These are phyloP conservation scores for Auxenochlorella pyrenoidosa DNA, from an alignment of 139 green algal species.

Conservation along the genomic window DNA sequence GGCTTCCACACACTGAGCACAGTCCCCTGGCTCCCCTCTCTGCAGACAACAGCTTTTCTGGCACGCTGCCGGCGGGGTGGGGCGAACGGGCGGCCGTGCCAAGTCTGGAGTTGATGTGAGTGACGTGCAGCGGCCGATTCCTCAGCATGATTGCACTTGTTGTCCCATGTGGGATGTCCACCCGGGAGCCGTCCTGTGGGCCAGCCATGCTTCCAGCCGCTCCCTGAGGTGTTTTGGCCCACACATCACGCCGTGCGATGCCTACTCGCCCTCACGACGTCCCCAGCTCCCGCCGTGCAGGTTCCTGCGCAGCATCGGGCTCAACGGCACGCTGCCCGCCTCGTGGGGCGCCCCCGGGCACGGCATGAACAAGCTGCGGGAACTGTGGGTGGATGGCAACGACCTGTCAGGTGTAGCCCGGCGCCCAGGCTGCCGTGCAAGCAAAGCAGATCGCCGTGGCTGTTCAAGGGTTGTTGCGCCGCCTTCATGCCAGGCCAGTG, in stretches of 20 bases:
- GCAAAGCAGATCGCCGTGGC: too few species aligned
- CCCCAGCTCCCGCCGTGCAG: neutral
- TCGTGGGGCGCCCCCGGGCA: neutral
- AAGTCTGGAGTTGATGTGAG: slow-evolving; percentile 12
- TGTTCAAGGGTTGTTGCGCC: too few species aligned
- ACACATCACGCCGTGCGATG: too few species aligned
- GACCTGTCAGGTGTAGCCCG: neutral
- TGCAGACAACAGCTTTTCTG: slow-evolving; percentile 19
- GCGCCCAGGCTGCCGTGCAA: too few species aligned
- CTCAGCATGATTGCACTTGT: too few species aligned
- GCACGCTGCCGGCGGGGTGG: neutral
- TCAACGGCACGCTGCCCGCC: slow-evolving; percentile 12
- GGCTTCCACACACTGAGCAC: neutral
- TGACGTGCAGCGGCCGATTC: too few species aligned
- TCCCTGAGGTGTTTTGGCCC: too few species aligned
- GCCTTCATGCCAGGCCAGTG: neutral
- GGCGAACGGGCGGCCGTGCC: neutral
- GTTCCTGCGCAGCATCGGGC: neutral
- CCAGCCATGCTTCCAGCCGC: too few species aligned
- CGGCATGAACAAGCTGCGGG: slow-evolving; percentile 3
- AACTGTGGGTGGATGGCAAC: slow-evolving; percentile 33
- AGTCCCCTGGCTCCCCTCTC: neutral
- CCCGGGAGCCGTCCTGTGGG: too few species aligned
- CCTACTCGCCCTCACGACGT: too few species aligned
- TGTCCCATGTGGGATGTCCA: too few species aligned